These are phyloP conservation scores for Annulohypoxylon bovei DNA, from an alignment of 495 filamentous ascomycete genomes.

Conservation along the genomic window DNA sequence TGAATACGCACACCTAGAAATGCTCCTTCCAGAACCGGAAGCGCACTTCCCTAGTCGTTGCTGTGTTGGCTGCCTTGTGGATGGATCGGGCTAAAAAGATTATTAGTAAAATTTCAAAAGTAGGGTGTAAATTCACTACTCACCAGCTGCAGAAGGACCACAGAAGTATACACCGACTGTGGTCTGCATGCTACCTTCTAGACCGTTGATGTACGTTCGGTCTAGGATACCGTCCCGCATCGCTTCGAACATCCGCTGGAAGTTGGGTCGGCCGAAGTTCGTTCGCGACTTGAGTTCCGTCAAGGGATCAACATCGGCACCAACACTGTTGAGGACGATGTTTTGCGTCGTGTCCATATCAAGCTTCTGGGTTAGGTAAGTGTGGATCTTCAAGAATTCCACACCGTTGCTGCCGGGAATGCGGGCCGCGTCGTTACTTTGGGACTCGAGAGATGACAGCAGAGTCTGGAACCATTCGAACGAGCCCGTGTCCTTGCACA, in stretches of 20 bases:
- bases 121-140: slow-evolving; percentile 30
- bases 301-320: slow-evolving; percentile 84
- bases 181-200: slow-evolving; percentile 76
- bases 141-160: slow-evolving; percentile 67
- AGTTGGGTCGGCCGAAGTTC: slow-evolving; percentile 96
- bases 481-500: slow-evolving; percentile 93
- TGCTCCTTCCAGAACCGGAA: slow-evolving; percentile 99
- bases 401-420: slow-evolving; percentile 69
- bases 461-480: slow-evolving; percentile 99
- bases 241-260: slow-evolving; percentile 77
- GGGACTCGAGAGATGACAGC: slow-evolving; percentile 88
- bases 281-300: slow-evolving; percentile 90
- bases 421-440: slow-evolving; percentile 73
- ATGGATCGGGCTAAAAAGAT: slow-evolving; percentile 77
- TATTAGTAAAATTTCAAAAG: slow-evolving; percentile 41
- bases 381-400: slow-evolving; percentile 98
- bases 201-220: slow-evolving; percentile 82
- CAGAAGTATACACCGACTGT: slow-evolving; percentile 99
- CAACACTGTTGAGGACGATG: slow-evolving; percentile 95
- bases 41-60: slow-evolving; percentile 77
- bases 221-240: slow-evolving; percentile 91
- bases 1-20: slow-evolving; percentile 52
- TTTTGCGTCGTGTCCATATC: slow-evolving; percentile 93
- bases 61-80: slow-evolving; percentile 75
- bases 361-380: slow-evolving; percentile 93